phyloP scores from a whole-genome alignment of 805 yeast species.

The Hyphopichia homilentoma region DNA sequence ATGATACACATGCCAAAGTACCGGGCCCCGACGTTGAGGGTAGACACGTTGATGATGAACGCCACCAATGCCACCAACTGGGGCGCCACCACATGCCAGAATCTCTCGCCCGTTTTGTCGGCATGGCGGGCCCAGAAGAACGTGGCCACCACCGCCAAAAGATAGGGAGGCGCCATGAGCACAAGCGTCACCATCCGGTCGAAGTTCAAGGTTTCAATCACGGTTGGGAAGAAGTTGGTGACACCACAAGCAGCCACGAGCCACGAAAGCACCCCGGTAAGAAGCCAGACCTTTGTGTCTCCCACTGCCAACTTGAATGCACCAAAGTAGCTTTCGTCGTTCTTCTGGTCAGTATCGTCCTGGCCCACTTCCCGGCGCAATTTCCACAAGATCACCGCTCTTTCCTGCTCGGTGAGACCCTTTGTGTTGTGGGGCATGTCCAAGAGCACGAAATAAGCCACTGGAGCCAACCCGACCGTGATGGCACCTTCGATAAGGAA shows the following conservation, averaged over 20 bases:
- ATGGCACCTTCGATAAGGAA: conserved; percentile 54
- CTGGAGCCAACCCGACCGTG: conserved; percentile 43
- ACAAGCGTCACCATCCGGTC: conserved; percentile 47
- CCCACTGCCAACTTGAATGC: conserved; percentile 33
- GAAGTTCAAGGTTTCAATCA: conserved; percentile 54
- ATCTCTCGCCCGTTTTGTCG: conserved; percentile 53
- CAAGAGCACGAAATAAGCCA: conserved; percentile 47
- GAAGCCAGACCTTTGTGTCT: conserved; percentile 46
- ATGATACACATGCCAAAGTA: conserved; percentile 58
- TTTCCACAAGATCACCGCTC: conserved; percentile 40
- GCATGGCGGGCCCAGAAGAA: conserved; percentile 55
- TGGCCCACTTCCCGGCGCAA: conserved; percentile 38
- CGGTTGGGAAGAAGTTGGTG: conserved; percentile 59
- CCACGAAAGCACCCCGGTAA: conserved; percentile 41
- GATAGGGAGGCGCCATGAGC: conserved; percentile 58
- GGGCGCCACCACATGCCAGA: conserved; percentile 46
- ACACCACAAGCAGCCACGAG: conserved; percentile 60
- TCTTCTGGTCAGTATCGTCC: conserved; percentile 33
- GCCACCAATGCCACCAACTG: conserved; percentile 39
- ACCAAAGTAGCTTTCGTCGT: conserved; percentile 32
- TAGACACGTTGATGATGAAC: conserved; percentile 46
- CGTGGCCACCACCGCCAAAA: conserved; percentile 47
- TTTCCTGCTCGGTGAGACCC: conserved; percentile 42
- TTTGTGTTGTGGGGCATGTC: conserved; percentile 51
- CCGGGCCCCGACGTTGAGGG: conserved; percentile 53